Evolutionary conservation across 345 rosid species (phyloP).

Genomic region (Streptanthus diversifolius): DNA sequence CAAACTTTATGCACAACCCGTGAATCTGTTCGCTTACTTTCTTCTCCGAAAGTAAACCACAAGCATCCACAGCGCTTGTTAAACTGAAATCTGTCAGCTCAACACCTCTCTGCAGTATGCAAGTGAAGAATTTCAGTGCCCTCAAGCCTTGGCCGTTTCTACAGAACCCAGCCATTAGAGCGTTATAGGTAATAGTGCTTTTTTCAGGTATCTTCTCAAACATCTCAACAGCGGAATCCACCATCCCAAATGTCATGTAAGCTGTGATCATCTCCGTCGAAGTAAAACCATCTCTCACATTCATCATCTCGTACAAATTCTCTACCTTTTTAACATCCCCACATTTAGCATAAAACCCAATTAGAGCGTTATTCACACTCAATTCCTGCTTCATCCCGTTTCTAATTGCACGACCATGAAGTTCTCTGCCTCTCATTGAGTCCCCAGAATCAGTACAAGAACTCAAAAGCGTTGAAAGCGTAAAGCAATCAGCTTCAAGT

Average conservation of each 20-base stretch:
- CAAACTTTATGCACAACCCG: constrained; percentile 63
- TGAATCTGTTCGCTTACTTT: constrained; percentile 67
- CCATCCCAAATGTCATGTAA: constrained; percentile 62
- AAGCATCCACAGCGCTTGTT: constrained; percentile 58
- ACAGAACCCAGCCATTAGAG: constrained; percentile 67
- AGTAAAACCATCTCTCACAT: constrained; percentile 52
- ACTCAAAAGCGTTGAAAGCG: constrained; percentile 57
- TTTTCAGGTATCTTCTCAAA: constrained; percentile 62
- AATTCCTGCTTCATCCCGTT: constrained; percentile 47
- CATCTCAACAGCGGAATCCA: constrained; percentile 56
- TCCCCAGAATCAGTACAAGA: constrained; percentile 49
- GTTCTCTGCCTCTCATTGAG: constrained; percentile 49
- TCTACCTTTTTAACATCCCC: constrained; percentile 44
- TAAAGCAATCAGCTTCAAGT: constrained; percentile 49
- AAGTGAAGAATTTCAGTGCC: constrained; percentile 48
- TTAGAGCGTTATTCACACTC: constrained; percentile 65
- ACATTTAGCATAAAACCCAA: constrained; percentile 57
- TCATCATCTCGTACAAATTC: constrained; percentile 50
- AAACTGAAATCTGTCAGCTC: constrained; percentile 62
- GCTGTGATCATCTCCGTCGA: constrained; percentile 65
- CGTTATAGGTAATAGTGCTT: constrained; percentile 57
- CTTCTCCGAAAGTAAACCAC: constrained; percentile 47
- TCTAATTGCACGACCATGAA: constrained; percentile 65
- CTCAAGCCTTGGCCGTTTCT: constrained; percentile 48
- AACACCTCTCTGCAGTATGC: constrained; percentile 52